Base-by-base conservation (phyloP, 129 eudicot species). In the Artemisia argyi region DNA sequence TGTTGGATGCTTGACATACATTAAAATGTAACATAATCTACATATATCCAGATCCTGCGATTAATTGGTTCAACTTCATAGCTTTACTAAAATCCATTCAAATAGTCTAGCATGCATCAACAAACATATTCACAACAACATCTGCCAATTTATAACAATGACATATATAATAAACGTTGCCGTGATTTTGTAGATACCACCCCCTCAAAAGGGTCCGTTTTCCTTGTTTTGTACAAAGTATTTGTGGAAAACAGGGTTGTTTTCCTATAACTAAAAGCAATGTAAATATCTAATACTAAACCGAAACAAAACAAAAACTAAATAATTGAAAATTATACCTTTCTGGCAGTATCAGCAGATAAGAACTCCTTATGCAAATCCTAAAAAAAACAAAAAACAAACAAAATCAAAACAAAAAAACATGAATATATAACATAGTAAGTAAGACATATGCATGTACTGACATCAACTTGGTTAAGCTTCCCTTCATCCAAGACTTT, bases 401-500 rank as follows among this genome's bases (percentile, higher is more conserved):
- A 46, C 5, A 61, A 51, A 61, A 77, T 39, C 55, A 55, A 24
- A 74, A n/a, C 18, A 0, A 35, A 8, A 71, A 4, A 19, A 2
- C 26, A 57, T 1, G 26, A 1, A 24, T 3, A 58, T 49, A 39
- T 67, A 24, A 57, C 12, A 58, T 11, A 22, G 6, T 42, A 67
- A 1, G 5, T 51, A 52, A n/a, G n/a, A 19, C 13, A 65, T 18
- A 7, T 42, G 7, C 14, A 53, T 35, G 3, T 42, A 71, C 82
- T 81, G 28, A 88, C 97, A 84, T 91, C 96, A 61, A 83, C 91
- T 82, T 84, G 85, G 32, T 90, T 78, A 81, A 91, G 91, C 66
- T 91, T 91, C 18, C 88, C 89, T 86, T 91, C 97, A 83, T 91
- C 96, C 61, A 88, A 22, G 0, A 91, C 91, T 77, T 91, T 91